phyloP scores from a whole-genome alignment of 164 flowering plant species.

The Litsea cubeba region DNA sequence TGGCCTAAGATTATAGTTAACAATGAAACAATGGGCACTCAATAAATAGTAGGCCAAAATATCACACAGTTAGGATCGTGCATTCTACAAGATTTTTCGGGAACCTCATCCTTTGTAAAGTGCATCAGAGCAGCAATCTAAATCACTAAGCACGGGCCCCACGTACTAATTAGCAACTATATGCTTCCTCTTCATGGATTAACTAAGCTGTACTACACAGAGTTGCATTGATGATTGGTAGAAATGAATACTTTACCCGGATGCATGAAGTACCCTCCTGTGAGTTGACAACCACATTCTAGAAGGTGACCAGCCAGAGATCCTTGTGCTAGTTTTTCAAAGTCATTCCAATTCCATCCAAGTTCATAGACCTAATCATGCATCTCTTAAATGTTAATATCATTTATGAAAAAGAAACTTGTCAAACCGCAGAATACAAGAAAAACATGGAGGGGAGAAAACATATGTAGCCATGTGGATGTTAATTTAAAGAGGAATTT shows the following conservation, averaged over 20 bases:
- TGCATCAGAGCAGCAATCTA: neutral
- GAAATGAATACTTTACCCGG: slow-evolving; percentile 50
- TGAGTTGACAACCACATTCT: slow-evolving; percentile 98
- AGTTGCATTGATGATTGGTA: neutral
- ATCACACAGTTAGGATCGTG: neutral
- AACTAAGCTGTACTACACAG: neutral
- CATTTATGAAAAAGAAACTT: neutral
- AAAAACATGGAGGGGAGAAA: neutral
- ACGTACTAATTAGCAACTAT: neutral
- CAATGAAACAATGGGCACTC: too few relatives aligned
- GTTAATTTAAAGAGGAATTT: too few relatives aligned
- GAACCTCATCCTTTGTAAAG: neutral
- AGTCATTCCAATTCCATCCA: slow-evolving; percentile 97
- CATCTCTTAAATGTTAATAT: neutral
- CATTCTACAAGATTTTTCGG: neutral
- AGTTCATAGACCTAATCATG: slow-evolving; percentile 67
- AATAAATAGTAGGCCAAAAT: too few relatives aligned
- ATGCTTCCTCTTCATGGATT: neutral
- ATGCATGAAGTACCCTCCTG: slow-evolving; percentile 97
- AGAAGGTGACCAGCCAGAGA: slow-evolving; percentile 89
- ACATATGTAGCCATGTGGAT: too few relatives aligned
- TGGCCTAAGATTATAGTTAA: too few relatives aligned
- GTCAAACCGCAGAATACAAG: neutral
- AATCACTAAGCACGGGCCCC: neutral
- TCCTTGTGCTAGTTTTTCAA: slow-evolving; percentile 72